Base-by-base conservation (phyloP, 306 rosid species). In the Castanea sativa region DNA sequence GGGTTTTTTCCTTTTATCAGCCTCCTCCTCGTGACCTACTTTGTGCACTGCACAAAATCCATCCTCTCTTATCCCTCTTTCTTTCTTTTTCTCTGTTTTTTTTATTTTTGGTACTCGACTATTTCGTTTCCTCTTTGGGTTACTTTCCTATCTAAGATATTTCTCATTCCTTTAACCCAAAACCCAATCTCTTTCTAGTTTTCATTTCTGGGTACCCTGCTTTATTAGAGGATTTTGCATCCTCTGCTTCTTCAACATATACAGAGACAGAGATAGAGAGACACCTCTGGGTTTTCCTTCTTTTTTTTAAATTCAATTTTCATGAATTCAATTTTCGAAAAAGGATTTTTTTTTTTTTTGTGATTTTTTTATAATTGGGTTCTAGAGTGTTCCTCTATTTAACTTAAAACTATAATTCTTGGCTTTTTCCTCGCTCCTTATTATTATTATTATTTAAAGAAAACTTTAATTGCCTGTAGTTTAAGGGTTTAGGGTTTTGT, bases 401-500 rank as follows among this genome's bases (percentile, higher is more conserved):
- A 32, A 74, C 73, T 55, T 82, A 30, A 30, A 73, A 79, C 69
- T 6, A 61, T 75, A 68, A 38, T 52, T 51, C 77, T 87, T 82
- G 92, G 86, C 87, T 33, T 87, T 87, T 91, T 88, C 12, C 12
- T 8, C 12, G 11, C 87, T 64, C 19, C 81, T 3, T 29, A 16
- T 23, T 35, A 32, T 71, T 69, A 20, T 41, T 77, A 51, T 41
- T 41, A 41, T 38, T 41, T 2, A 8, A 41, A 41, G 45, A 56
- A 5, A 29, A 43, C 81, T 81, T 84, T 73, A 80, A 9, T 65
- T 73, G 13, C 74, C 70, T 79, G 73, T 55, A 69, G 83, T 72
- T 81, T 56, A 13, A 85, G 91, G 96, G 97, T 90, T 90, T 92
- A 89, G 91, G 97, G 94, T 87, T 92, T 88, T 85, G 77, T 38